Percentiles rank a stretch among this genome's conserved stretches.
Conservation (phyloP, 768 basidiomycete genomes). For the Rhizopogon vinicolor region DNA sequence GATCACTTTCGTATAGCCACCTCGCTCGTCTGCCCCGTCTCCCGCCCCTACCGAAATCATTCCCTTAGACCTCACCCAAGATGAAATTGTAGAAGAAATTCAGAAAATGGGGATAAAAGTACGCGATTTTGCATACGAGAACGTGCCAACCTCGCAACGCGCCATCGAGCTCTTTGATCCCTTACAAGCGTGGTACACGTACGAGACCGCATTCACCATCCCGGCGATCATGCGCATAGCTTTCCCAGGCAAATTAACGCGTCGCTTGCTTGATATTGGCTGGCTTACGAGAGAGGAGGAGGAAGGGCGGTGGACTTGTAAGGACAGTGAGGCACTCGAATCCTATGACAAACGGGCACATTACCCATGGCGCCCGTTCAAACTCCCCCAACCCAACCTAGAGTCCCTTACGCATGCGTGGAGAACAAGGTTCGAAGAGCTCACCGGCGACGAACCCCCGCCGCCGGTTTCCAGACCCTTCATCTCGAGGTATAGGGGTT, state of each 20-base stretch:
- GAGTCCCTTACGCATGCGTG: conserved; percentile 22
- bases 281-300: conserved; percentile 22
- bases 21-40: conserved; percentile 20
- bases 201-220: conserved; percentile 21
- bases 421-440: conserved; percentile 22
- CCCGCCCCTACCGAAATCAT: conserved; percentile 30
- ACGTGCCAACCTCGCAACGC: conserved; percentile 8
- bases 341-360: conserved; percentile 17
- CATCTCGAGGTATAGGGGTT: conserved; percentile 13
- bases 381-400: conserved; percentile 19
- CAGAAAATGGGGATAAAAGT: conserved; percentile 24
- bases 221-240: conserved; percentile 11
- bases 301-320: conserved; percentile 17
- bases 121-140: conserved; percentile 27
- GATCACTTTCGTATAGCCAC: conserved; percentile 8
- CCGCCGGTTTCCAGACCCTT: conserved; percentile 19
- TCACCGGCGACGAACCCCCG: conserved; percentile 25
- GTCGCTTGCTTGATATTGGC: conserved; percentile 23
- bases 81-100: conserved; percentile 28
- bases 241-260: conserved; percentile 20
- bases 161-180: conserved; percentile 27
- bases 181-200: conserved; percentile 25
- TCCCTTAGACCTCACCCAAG: conserved; percentile 25
- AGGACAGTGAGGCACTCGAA: conserved; percentile 22
- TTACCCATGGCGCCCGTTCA: conserved; percentile 24